Percentiles rank a stretch among this genome's conserved stretches.
Evolutionary conservation across 805 yeast genomes (phyloP).

Genomic region (Teunomyces funiuensis): DNA sequence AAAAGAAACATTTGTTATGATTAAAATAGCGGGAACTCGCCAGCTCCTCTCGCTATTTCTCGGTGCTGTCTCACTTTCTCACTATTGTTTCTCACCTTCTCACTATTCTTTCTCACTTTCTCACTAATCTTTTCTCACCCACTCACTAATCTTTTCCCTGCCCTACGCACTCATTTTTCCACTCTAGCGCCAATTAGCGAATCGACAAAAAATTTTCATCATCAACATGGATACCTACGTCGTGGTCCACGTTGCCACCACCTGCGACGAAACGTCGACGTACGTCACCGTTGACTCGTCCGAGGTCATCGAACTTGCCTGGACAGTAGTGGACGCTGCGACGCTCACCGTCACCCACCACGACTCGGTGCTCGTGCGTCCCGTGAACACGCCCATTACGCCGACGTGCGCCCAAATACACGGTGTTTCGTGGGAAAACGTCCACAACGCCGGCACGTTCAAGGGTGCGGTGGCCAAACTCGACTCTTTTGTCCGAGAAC

Average conservation of each 20-base stretch:
- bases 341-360: slow-evolving; percentile 43
- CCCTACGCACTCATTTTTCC: no score
- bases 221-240: slow-evolving; percentile 51
- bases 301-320: slow-evolving; percentile 66
- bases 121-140: no score
- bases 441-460: slow-evolving; percentile 56
- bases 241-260: slow-evolving; percentile 60
- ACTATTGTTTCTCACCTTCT: no score
- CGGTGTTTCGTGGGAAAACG: slow-evolving; percentile 60
- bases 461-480: slow-evolving; percentile 61
- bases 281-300: slow-evolving; percentile 65
- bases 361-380: slow-evolving; percentile 55
- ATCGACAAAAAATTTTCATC: slow-evolving; percentile 2
- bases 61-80: no score
- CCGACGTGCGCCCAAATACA: slow-evolving; percentile 53
- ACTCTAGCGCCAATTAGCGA: no score
- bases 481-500: slow-evolving; percentile 49
- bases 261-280: slow-evolving; percentile 63
- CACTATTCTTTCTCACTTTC: no score
- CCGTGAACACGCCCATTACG: slow-evolving; percentile 65
- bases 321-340: slow-evolving; percentile 59
- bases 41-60: no score
- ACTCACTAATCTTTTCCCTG: no score
- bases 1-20: no score
- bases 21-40: no score